phyloP scores from a whole-genome alignment of 257 asterid species.

The Cordia subcordata region DNA sequence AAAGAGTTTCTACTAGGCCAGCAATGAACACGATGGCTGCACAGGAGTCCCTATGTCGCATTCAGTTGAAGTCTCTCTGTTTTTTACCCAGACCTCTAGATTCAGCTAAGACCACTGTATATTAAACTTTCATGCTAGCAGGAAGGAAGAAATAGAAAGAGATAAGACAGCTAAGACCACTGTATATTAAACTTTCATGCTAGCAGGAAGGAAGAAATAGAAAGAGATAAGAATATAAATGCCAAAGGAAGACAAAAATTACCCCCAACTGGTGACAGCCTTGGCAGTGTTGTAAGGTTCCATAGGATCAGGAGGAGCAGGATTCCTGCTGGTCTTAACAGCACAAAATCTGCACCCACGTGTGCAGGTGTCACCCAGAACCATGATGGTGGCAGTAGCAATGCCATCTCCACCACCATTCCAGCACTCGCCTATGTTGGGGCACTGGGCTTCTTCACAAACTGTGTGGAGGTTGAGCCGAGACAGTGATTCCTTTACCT shows the following conservation, averaged over 20 bases:
- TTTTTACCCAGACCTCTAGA: background rate
- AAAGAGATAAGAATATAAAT: background rate
- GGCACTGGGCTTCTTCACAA: conserved; percentile 98
- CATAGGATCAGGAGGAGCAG: conserved; percentile 95
- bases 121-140: too few species aligned
- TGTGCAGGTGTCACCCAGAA: conserved; percentile 95
- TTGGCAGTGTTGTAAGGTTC: conserved; percentile 90
- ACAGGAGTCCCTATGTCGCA: too few species aligned
- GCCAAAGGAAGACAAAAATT: conserved; percentile 4
- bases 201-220: background rate
- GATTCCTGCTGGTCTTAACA: conserved; percentile 87
- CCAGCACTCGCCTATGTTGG: conserved; percentile 98
- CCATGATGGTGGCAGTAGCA: conserved; percentile 94
- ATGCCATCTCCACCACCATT: conserved; percentile 97
- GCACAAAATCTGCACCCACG: conserved; percentile 97
- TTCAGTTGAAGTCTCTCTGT: too few species aligned
- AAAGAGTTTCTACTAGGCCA: too few species aligned
- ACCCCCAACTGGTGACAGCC: conserved; percentile 99
- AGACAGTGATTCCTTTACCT: conserved; percentile 79
- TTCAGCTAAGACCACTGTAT: background rate
- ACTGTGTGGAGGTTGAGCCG: conserved; percentile 82
- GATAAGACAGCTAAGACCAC: too few species aligned
- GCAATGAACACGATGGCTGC: too few species aligned
- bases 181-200: too few species aligned
- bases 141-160: background rate